Percentiles rank a stretch among this genome's conserved stretches.
These are phyloP conservation scores for Neonothopanus nambi DNA, from an alignment of 1,284 basidiomycete species.

Conservation along the genomic window DNA sequence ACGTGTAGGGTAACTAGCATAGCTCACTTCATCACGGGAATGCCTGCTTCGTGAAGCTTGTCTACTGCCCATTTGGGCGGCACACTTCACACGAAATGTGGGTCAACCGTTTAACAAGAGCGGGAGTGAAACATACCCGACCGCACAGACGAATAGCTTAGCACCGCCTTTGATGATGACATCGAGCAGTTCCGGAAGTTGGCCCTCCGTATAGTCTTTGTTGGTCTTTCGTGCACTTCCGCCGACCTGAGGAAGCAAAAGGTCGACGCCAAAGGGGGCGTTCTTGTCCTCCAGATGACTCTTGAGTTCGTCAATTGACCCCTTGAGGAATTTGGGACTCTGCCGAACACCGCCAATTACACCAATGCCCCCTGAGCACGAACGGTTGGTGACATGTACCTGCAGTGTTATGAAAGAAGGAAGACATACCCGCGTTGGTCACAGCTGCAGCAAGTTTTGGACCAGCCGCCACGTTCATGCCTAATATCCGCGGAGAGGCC, in stretches of 20 bases:
- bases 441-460: conserved; percentile 77
- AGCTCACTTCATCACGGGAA: conserved; percentile 79
- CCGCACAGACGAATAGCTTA: conserved; percentile 80
- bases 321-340: conserved; percentile 65
- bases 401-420: background rate
- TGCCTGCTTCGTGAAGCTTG: conserved; percentile 75
- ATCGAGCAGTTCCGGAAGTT: conserved; percentile 73
- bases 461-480: conserved; percentile 87
- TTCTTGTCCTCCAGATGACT: conserved; percentile 68
- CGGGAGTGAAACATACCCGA: conserved; percentile 36
- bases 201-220: conserved; percentile 78
- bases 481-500: conserved; percentile 3
- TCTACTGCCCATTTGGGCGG: conserved; percentile 84
- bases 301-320: conserved; percentile 69
- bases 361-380: conserved; percentile 65
- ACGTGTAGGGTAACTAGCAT: conserved; percentile 25
- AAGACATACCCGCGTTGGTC: conserved; percentile 62
- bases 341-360: conserved; percentile 81
- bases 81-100: conserved; percentile 43
- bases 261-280: conserved; percentile 82
- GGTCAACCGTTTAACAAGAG: background rate
- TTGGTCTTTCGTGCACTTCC: conserved; percentile 82
- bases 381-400: background rate
- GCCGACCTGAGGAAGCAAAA: conserved; percentile 79
- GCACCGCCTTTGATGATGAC: conserved; percentile 79